These are phyloP conservation scores for Pseudisothecium myosuroides DNA, from an alignment of 225 moss, liverwort and hornwort species.

Conservation along the genomic window DNA sequence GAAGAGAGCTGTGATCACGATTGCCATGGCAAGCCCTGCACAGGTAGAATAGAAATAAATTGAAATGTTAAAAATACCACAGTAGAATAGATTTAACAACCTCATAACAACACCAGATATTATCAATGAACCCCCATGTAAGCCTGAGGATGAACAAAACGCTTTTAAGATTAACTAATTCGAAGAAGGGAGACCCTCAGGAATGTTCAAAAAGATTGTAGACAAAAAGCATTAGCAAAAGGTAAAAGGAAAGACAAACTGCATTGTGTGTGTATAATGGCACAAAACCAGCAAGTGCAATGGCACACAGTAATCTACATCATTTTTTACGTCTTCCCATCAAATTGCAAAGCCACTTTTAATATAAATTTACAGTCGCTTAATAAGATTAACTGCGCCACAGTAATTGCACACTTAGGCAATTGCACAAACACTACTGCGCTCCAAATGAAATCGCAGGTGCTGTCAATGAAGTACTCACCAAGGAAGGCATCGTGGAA, in stretches of 20 bases:
- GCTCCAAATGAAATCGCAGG: not conserved
- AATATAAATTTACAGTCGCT: not conserved
- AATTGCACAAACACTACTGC: too few species aligned
- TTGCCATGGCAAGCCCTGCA: slow-evolving; percentile 68
- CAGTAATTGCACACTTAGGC: not conserved
- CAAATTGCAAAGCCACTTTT: too few species aligned
- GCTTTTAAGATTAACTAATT: not conserved
- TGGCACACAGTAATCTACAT: not conserved
- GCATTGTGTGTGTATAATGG: not conserved
- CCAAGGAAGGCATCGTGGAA: slow-evolving; percentile 73
- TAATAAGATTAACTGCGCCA: too few species aligned
- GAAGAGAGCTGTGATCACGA: slow-evolving; percentile 62
- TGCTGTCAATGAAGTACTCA: slow-evolving; percentile 4
- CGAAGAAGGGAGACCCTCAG: not conserved
- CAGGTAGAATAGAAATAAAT: not conserved
- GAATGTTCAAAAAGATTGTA: not conserved
- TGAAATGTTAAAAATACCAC: not conserved
- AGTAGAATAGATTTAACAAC: not conserved
- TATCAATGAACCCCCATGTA: not conserved
- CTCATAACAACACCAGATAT: not conserved
- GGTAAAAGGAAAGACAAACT: not conserved
- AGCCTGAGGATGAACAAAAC: not conserved
- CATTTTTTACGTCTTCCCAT: not conserved
- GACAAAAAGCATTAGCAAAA: too few species aligned
- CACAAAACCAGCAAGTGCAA: not conserved